Evolutionary conservation across 75 land plant species (phyloP), one percentile per base, ranked within the genome.

Genomic region (Selaginella moellendorffii): DNA sequence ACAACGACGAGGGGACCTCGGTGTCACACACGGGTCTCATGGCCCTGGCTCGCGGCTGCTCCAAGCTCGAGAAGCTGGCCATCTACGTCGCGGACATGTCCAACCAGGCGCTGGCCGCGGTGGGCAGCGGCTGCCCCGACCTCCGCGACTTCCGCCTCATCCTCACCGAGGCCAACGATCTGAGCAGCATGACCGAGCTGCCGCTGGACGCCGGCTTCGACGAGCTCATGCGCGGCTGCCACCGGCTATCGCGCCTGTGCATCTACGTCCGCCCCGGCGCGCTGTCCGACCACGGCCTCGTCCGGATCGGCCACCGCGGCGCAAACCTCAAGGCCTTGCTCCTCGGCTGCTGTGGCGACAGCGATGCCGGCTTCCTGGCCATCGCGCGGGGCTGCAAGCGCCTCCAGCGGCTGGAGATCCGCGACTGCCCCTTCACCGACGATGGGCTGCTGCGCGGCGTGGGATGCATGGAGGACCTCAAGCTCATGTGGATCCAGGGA

Each of bases 201-300:
- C 99, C 99, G 17, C 80, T 95, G 18, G 99, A 95, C 71, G 80
- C 82, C 69, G 99, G 99, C 19, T 82, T 95, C 0, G 77, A 76
- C 63, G 62, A 77, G 19, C 67, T 95, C 18, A 28, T 95, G 63
- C 76, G 36, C 27, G 91, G 97, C 0, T 95, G 99, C 54, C 62
- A 70, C 27, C 80, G 76, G 53, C 76, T 95, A 24, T 67, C 64
- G 31, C 79, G 91, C 19, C 77, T 95, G 68, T 83, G 82, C 1
- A 67, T 89, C 10, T 95, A 95, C 29, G 68, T 82, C 2, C 70
- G 97, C 24, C 86, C 68, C 24, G 90, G 91, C n/a, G 87, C 72
- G 0, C 72, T 95, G 31, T 79, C 91, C 1, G 96, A 95, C 66
- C 53, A 68, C 12, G 99, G 99, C 2, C 75, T 95, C 27, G 69